Evolutionary conservation across 306 rosid species (phyloP), one percentile per base, ranked within the genome.

Genomic region (Pyrus bretschneideri): DNA sequence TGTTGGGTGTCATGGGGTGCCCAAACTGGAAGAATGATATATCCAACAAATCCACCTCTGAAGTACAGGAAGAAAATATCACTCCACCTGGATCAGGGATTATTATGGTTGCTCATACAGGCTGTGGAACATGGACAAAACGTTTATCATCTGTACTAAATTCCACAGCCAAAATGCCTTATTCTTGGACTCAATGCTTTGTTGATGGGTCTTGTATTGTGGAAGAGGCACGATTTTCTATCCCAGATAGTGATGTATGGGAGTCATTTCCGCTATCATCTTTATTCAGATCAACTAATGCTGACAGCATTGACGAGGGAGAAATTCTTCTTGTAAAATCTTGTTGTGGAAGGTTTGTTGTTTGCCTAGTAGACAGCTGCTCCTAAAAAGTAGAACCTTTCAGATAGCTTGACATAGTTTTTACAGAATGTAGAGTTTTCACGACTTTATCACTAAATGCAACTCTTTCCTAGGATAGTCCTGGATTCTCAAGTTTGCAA

Each of bases 1-100:
- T 83, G 23, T 35, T 89, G 49, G 96, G 96, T 74, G 88, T 92
- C 75, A 95, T 95, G 97, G 97, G 96, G 40, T 95, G 97, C 86
- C 99, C 96, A 30, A 89, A 88, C 88, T 92, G 97, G 97, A 79
- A 65, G 72, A 79, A 77, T 49, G 96, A 85, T 69, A 64, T 73
- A 46, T 79, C 88, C 3, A 69, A 75, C 69, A 86, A 85, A 73
- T 55, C 75, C 40, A 73, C 77, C 27, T n/a, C 80, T 67, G 81
- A 85, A 60, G 65, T 82, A 27, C 81, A 67, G 80, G 86, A 80
- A 82, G 11, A 29, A 40, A 40, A 78, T 10, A 78, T 71, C 23
- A 52, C 76, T 81, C 82, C 70, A 67, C 69, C 84, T 73, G 87
- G 80, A 76, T 82, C 88, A 54, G 97, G 96, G 74, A 77, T 82